Evolutionary conservation across 1,284 basidiomycete genomes (phyloP).

Genomic region (Ceratobasidium papillatum): DNA sequence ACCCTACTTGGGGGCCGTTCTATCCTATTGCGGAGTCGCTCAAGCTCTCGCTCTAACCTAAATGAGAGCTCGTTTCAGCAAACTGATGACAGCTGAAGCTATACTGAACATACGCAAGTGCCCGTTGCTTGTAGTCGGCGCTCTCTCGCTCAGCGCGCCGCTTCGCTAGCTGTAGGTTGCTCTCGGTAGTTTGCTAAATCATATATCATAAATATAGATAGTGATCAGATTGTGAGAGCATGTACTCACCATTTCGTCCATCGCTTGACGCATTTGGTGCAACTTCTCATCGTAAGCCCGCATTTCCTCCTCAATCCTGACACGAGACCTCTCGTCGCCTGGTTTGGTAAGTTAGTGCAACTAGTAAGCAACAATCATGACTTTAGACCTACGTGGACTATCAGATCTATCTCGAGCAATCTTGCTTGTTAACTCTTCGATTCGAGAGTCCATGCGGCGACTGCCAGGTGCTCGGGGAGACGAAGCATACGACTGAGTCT

Average conservation of each 20-base stretch:
- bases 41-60: slow-evolving; percentile 74
- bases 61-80: not conserved
- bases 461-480: slow-evolving; percentile 64
- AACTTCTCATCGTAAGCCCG: slow-evolving; percentile 67
- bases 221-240: slow-evolving; percentile 38
- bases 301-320: slow-evolving; percentile 71
- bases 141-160: slow-evolving; percentile 79
- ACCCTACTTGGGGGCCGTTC: slow-evolving; percentile 66
- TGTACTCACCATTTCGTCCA: slow-evolving; percentile 66
- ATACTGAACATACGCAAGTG: slow-evolving; percentile 63
- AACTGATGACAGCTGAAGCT: not conserved
- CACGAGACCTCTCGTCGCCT: slow-evolving; percentile 67
- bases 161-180: slow-evolving; percentile 71
- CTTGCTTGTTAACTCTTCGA: slow-evolving; percentile 75
- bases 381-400: slow-evolving; percentile 59
- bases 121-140: slow-evolving; percentile 72
- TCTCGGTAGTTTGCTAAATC: slow-evolving; percentile 73
- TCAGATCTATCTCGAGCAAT: slow-evolving; percentile 64
- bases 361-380: slow-evolving; percentile 53
- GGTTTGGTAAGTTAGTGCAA: not conserved
- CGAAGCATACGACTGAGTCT: slow-evolving; percentile 74
- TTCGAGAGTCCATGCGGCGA: slow-evolving; percentile 68
- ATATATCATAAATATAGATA: slow-evolving; percentile 13
- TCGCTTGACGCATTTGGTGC: slow-evolving; percentile 61
- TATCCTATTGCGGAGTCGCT: slow-evolving; percentile 49